Evolutionary conservation across 768 basidiomycete genomes (phyloP).

Genomic region (Mrakia blollopis): DNA sequence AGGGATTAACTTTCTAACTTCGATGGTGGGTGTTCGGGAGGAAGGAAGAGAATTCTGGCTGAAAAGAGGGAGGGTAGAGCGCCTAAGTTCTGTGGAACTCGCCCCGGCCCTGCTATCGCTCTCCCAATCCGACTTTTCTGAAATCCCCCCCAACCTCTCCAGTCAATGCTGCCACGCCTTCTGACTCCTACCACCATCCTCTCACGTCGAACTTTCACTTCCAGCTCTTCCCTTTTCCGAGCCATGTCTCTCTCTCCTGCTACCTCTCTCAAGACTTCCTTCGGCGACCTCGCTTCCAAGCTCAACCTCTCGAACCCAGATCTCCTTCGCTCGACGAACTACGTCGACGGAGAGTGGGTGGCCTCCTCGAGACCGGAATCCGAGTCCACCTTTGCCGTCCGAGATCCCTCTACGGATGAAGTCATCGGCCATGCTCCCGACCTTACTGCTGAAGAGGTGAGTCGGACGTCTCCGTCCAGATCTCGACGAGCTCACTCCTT

Average conservation of each 20-base stretch:
- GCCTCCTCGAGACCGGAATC: slow-evolving; percentile 22
- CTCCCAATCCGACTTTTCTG: no score
- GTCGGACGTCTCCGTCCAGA: not conserved
- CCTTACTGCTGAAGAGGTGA: slow-evolving; percentile 30
- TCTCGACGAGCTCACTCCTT: not conserved
- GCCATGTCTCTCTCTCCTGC: not conserved
- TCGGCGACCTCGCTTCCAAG: slow-evolving; percentile 1
- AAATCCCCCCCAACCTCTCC: no score
- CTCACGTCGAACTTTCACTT: not conserved
- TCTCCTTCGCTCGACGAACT: slow-evolving; percentile 35
- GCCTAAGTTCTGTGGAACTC: no score
- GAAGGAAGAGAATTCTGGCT: no score
- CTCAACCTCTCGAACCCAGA: slow-evolving; percentile 32
- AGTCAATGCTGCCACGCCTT: not conserved
- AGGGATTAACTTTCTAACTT: no score
- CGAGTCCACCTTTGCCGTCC: slow-evolving; percentile 35
- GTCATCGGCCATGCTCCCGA: slow-evolving; percentile 31
- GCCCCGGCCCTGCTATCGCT: no score
- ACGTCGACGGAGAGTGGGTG: slow-evolving; percentile 40
- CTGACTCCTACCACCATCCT: not conserved
- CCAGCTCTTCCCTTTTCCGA: not conserved
- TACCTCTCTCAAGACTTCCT: not conserved
- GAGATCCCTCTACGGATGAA: slow-evolving; percentile 36
- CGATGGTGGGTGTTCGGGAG: no score
- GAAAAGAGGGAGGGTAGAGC: no score